Evolutionary conservation across 148 eudicot genomes (phyloP).

Genomic region (Rheum nobile): DNA sequence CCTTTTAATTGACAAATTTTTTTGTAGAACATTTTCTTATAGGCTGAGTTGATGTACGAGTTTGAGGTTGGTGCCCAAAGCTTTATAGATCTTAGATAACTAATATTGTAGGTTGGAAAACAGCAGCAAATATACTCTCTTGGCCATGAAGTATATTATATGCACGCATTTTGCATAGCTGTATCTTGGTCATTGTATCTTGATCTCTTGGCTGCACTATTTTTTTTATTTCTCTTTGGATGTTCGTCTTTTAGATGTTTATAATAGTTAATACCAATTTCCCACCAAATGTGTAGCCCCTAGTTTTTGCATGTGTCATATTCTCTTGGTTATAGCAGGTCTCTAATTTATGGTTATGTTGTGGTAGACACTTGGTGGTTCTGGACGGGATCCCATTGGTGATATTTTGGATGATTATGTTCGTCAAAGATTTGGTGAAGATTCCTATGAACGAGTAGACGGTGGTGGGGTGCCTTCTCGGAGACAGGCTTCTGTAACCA

Average conservation of each 20-base stretch:
- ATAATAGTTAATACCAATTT: background rate
- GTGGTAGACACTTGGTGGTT: slow-evolving; percentile 40
- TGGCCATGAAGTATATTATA: no score
- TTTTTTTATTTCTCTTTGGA: background rate
- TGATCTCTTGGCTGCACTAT: background rate
- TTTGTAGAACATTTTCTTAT: background rate
- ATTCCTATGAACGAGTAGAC: slow-evolving; percentile 50
- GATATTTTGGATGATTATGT: slow-evolving; percentile 64
- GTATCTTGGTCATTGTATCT: background rate
- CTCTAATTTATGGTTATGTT: slow-evolving; percentile 4
- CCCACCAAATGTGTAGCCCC: background rate
- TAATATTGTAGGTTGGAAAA: background rate
- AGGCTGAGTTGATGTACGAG: background rate
- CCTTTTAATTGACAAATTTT: background rate
- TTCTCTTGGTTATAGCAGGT: background rate
- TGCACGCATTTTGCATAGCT: background rate
- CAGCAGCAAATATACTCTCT: background rate
- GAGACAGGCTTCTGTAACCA: slow-evolving; percentile 36
- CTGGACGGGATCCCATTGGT: slow-evolving; percentile 38
- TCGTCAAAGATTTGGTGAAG: slow-evolving; percentile 44
- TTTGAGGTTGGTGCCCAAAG: background rate
- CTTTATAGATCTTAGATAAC: background rate
- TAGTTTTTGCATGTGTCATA: background rate
- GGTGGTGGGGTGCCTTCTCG: slow-evolving; percentile 22
- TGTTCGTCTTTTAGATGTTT: background rate